Conservation (phyloP, 345 rosid genomes). For the sweet orange (Citrus sinensis) region DVS_A1.0 CM039169.1:5982501-5983000, state of each 20-base stretch:
- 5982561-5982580: not conserved
- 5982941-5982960: slow-evolving; percentile 78
- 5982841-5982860: slow-evolving; percentile 14
- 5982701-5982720: slow-evolving; percentile 52
- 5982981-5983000: slow-evolving; percentile 46
- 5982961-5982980: slow-evolving; percentile 90
- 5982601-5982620: not conserved
- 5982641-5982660: slow-evolving; percentile 21
- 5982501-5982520: not conserved
- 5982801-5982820: slow-evolving; percentile 37
- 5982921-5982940: slow-evolving; percentile 79
- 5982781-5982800: slow-evolving; percentile 45
- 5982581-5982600: not conserved
- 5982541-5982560: not conserved
- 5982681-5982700: slow-evolving; percentile 66
- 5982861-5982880: slow-evolving; percentile 23
- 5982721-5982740: slow-evolving; percentile 62
- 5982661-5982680: slow-evolving; percentile 60
- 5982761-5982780: slow-evolving; percentile 65
- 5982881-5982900: slow-evolving; percentile 65
- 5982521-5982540: not conserved
- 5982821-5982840: slow-evolving; percentile 42
- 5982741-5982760: slow-evolving; percentile 69
- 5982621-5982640: not conserved
- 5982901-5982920: slow-evolving; percentile 67